phyloP scores from a whole-genome alignment of 768 basidiomycete genomes.

The Tylopilus rubrobrunneus region DNA sequence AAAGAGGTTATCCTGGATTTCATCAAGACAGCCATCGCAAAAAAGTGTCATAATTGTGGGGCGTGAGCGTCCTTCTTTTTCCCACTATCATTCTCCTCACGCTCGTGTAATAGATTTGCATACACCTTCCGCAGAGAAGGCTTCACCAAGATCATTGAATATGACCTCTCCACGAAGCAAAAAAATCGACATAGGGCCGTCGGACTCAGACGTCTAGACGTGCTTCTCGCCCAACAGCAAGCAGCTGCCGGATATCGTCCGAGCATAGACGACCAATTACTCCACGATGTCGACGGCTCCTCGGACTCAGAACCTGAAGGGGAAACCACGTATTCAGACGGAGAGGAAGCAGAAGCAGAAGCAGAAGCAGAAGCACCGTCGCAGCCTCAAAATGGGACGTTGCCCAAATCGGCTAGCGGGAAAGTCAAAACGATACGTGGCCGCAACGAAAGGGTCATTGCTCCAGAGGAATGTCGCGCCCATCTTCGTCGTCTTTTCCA shows the following conservation, averaged over 20 bases:
- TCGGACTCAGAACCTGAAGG: slow-evolving; percentile 48
- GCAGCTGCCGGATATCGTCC: slow-evolving; percentile 22
- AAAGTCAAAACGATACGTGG: slow-evolving; percentile 73
- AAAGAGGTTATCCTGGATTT: slow-evolving; percentile 83
- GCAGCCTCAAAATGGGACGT: slow-evolving; percentile 25
- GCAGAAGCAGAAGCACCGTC: slow-evolving; percentile 38
- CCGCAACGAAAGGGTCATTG: slow-evolving; percentile 84
- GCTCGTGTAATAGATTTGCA: slow-evolving; percentile 46
- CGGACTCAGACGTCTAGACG: slow-evolving; percentile 68
- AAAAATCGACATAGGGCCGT: slow-evolving; percentile 54
- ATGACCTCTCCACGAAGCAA: slow-evolving; percentile 79
- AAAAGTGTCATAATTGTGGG: slow-evolving; percentile 80
- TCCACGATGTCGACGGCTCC: slow-evolving; percentile 46
- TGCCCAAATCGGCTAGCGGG: slow-evolving; percentile 73
- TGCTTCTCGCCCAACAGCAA: slow-evolving; percentile 51
- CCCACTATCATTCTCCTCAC: slow-evolving; percentile 4
- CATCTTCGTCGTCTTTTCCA: slow-evolving; percentile 86
- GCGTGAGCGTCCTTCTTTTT: slow-evolving; percentile 55
- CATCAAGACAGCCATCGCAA: slow-evolving; percentile 59
- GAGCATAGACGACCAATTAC: slow-evolving; percentile 24
- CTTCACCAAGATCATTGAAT: slow-evolving; percentile 90
- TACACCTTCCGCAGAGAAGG: slow-evolving; percentile 95
- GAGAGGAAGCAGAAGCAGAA: slow-evolving; percentile 42
- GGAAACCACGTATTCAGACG: slow-evolving; percentile 49
- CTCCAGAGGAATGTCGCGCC: slow-evolving; percentile 90